Evolutionary conservation across 441 rosid genomes (phyloP).

Genomic region (Croton setiger): DNA sequence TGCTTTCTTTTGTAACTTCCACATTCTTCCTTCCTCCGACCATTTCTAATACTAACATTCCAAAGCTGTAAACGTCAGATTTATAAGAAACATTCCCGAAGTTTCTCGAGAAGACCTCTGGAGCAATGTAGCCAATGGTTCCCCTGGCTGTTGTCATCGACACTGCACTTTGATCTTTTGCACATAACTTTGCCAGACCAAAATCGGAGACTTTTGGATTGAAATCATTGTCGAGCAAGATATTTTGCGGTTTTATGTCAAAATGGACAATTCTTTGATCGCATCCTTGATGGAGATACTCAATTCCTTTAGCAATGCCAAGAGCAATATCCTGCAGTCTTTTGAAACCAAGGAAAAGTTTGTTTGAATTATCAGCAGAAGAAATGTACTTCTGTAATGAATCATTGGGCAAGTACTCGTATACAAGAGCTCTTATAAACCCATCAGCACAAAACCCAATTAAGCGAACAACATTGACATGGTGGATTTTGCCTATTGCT

Average conservation of each 20-base stretch:
- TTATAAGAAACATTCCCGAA: conserved; percentile 26
- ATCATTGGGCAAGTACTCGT: background rate
- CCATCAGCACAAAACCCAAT: background rate
- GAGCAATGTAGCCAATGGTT: conserved; percentile 25
- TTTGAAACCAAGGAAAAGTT: background rate
- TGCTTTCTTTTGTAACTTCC: too few relatives aligned
- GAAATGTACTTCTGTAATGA: background rate
- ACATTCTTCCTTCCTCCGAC: too few relatives aligned
- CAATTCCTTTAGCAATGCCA: background rate
- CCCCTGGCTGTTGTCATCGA: conserved; percentile 25
- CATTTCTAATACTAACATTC: conserved; percentile 24
- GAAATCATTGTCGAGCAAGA: conserved; percentile 15
- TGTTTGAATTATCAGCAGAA: background rate
- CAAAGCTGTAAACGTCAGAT: conserved; percentile 26
- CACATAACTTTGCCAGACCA: conserved; percentile 15
- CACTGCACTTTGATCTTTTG: conserved; percentile 18
- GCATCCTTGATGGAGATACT: background rate
- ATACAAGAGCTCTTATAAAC: background rate
- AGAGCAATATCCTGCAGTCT: background rate
- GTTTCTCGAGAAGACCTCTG: conserved; percentile 25
- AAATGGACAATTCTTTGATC: background rate
- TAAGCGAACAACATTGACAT: background rate
- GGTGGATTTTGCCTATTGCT: background rate
- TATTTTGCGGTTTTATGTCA: conserved; percentile 20
- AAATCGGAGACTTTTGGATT: conserved; percentile 21